Evolutionary conservation across 768 basidiomycete species (phyloP), one percentile per base, ranked within the genome.

Genomic region (Calocybe cyanea): DNA sequence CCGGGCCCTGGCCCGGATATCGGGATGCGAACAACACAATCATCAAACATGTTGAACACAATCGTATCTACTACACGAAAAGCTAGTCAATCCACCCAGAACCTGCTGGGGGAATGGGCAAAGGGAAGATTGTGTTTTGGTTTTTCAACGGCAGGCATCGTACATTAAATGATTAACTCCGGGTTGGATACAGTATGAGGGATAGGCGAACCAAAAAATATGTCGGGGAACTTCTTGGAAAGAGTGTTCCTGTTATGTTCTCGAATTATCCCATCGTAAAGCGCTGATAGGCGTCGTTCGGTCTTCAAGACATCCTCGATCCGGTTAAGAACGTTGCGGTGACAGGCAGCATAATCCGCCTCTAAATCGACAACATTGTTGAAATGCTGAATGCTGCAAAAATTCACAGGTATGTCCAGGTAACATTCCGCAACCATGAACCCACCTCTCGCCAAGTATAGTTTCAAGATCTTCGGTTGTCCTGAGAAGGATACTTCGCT

Each of bases 311-410:
- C 60, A 14, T 73, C 72, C 31, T 76, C 73, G 49, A 74, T 63
- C 15, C 62, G 63, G 38, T 57, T 52, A 38, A 68, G 57, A 32
- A 79, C 61, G 23, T 67, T 62, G 34, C 66, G 63, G 46, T 73
- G 67, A 43, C 68, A 65, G 19, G 49, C 59, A 30, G 73, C 66
- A 51, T 83, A 84, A 43, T 75, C 72, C 43, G 71, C 69, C 53
- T 83, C 78, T 14, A 83, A 68, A 43, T 72, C 70, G 23, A 84
- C 71, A 23, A 85, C 59, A 11, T 50, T 59, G 53, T 83, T 78
- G 59, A 77, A 81, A 52, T 77, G 71, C 15, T 52, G 59, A 33
- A 69, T 67, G 43, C 83, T 85, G 48, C 37, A 9, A 42, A 28
- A 11, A 20, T 36, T 30, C 24, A 2, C 25, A 14, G 11, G 19